Evolutionary conservation across 2,329 filamentous ascomycete species (phyloP).

Genomic region (Corynespora cassiicola): DNA sequence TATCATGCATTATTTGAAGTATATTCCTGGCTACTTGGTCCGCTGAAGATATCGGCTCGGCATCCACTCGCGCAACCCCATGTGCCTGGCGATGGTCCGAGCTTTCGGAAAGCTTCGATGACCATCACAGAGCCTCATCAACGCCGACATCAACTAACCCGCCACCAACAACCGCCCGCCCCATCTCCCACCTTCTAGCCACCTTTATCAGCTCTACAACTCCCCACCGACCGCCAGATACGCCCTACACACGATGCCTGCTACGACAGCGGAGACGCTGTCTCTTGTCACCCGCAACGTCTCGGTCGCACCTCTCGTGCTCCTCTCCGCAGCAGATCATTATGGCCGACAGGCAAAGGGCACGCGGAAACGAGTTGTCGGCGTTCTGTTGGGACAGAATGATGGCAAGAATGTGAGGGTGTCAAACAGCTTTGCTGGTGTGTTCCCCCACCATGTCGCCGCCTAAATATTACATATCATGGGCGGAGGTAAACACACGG

Average conservation of each 20-base stretch:
- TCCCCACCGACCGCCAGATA: slow-evolving; percentile 10
- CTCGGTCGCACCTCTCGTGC: slow-evolving; percentile 95
- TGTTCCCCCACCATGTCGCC: slow-evolving; percentile 32
- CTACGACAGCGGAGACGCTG: slow-evolving; percentile 95
- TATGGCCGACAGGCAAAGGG: slow-evolving; percentile 94
- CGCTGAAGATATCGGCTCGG: too few relatives aligned
- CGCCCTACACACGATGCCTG: slow-evolving; percentile 70
- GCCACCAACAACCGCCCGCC: slow-evolving; percentile 19
- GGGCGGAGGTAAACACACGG: slow-evolving; percentile 3
- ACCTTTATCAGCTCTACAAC: slow-evolving; percentile 11
- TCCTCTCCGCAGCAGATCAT: slow-evolving; percentile 97
- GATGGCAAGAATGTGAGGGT: slow-evolving; percentile 95
- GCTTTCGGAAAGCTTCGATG: slow-evolving; percentile 38
- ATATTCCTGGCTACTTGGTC: too few relatives aligned
- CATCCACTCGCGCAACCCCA: too few relatives aligned
- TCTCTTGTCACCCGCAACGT: slow-evolving; percentile 94
- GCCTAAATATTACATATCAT: slow-evolving; percentile 6
- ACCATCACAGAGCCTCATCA: slow-evolving; percentile 44
- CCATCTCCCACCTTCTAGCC: slow-evolving; percentile 11
- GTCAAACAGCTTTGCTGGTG: slow-evolving; percentile 98
- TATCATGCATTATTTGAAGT: too few relatives aligned
- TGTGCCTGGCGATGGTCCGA: slow-evolving; percentile 15
- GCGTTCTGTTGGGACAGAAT: slow-evolving; percentile 93
- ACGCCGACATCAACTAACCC: slow-evolving; percentile 27
- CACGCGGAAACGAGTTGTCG: slow-evolving; percentile 87